Evolutionary conservation across 2,329 filamentous ascomycete genomes (phyloP), one percentile per base, ranked within the genome.

Genomic region (Arthrobotrys musiformis): DNA sequence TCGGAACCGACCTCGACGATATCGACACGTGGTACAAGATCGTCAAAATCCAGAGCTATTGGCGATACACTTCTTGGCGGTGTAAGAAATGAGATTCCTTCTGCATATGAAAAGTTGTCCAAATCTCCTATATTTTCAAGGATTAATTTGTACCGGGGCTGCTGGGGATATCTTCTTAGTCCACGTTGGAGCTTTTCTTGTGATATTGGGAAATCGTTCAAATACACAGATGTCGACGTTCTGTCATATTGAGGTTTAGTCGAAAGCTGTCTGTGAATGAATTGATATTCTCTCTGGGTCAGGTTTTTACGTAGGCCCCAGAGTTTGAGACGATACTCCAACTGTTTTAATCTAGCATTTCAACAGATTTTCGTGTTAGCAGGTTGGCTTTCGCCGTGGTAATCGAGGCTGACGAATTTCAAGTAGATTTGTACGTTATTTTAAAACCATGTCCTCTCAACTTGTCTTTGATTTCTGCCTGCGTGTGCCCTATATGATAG

Each of bases 351-450:
- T n/a, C 50, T 56, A 56, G 17, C 15, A 56, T 11, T 13, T 11
- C 4, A n/a, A 30, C n/a, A n/a, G n/a, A n/a, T n/a, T n/a, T 4
- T 33, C 0, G 2, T 1, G 50, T 56, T n/a, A 56, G 30, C 28
- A 19, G 19, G 30, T 9, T 11, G 9, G 7, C 13, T 37, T 13
- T 37, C 9, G 33, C 15, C 19, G n/a, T 19, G n/a, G 19, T 42
- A 17, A 42, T 19, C 8, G 7, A 17, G 40, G n/a, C 19, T 42
- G 4, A 1, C 4, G 15, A 19, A 5, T 19, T 42, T 42, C n/a
- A n/a, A n/a, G n/a, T n/a, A n/a, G n/a, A n/a, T n/a, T n/a, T n/a
- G 11, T 48, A 56, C 50, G 50, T 56, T 35, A 35, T 35, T 35
- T 11, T 22, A 8, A 56, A 19, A n/a, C 50, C 50, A 4, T 56